Percentiles rank a stretch among this genome's conserved stretches.
phyloP scores from a whole-genome alignment of 2,329 filamentous ascomycete genomes.

The Paraconiothyrium sp. region DNA sequence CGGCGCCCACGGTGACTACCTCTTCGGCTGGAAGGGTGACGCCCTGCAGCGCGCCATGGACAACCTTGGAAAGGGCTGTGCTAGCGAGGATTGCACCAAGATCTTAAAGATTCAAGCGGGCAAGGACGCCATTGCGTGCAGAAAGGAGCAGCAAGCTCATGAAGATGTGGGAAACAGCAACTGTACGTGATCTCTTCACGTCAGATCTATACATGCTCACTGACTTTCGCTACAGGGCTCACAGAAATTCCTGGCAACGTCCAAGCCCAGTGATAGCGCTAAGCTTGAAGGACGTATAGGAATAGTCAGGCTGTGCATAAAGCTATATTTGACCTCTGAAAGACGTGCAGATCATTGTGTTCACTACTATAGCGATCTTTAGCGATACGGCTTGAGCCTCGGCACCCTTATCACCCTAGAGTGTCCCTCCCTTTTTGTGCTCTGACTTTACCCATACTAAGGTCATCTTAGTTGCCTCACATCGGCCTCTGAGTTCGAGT shows the following conservation, averaged over 20 bases:
- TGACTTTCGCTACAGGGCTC: conserved; percentile 20
- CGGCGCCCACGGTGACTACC: conserved; percentile 37
- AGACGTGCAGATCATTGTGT: no score
- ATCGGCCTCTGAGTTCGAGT: no score
- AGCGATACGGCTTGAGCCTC: no score
- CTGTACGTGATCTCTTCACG: conserved; percentile 23
- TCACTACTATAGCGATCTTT: no score
- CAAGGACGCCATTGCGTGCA: conserved; percentile 32
- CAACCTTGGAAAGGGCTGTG: conserved; percentile 27
- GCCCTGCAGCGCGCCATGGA: conserved; percentile 32
- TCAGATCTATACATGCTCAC: not conserved
- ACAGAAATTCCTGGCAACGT: conserved; percentile 24
- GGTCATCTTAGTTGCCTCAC: no score
- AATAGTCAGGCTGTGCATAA: not conserved
- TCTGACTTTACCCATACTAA: no score
- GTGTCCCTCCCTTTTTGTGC: no score
- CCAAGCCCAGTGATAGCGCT: not conserved
- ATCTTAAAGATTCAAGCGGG: conserved; percentile 30
- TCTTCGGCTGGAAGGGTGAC: conserved; percentile 33
- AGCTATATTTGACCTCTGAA: not conserved
- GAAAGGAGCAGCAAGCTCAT: conserved; percentile 30
- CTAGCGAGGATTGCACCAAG: conserved; percentile 28
- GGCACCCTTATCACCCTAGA: no score
- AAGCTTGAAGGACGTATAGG: not conserved
- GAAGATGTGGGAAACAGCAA: conserved; percentile 28